These are phyloP conservation scores for Hyaloscypha variabilis DNA, from an alignment of 495 filamentous ascomycete species.

Conservation along the genomic window DNA sequence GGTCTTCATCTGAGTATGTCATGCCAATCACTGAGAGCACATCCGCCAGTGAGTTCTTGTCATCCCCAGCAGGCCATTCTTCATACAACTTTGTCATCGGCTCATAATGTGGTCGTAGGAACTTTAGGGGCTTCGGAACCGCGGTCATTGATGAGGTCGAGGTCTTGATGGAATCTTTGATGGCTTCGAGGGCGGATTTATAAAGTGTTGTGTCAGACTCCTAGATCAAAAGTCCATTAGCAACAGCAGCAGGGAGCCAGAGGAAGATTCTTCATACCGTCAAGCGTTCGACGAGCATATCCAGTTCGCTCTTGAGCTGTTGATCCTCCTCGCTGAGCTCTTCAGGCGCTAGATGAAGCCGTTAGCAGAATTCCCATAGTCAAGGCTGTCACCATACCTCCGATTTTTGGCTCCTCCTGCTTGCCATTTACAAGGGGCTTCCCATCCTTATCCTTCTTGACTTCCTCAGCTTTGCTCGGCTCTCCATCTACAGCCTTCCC, in stretches of 20 bases:
- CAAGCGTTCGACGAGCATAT: slow-evolving; percentile 96
- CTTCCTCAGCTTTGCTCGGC: slow-evolving; percentile 64
- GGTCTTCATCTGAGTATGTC: slow-evolving; percentile 97
- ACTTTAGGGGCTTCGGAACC: slow-evolving; percentile 97
- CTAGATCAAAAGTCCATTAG: slow-evolving; percentile 45
- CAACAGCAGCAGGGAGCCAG: background rate
- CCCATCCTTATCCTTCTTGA: slow-evolving; percentile 66
- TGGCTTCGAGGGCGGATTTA: slow-evolving; percentile 86
- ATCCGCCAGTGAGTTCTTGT: slow-evolving; percentile 91
- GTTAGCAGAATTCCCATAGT: slow-evolving; percentile 15
- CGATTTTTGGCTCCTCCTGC: slow-evolving; percentile 57
- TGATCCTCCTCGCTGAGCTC: slow-evolving; percentile 98
- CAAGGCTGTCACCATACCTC: slow-evolving; percentile 30
- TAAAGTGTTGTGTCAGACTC: slow-evolving; percentile 88
- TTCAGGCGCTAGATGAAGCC: slow-evolving; percentile 53
- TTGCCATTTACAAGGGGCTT: slow-evolving; percentile 74
- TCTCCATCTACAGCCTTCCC: slow-evolving; percentile 75
- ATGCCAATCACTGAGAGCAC: slow-evolving; percentile 97
- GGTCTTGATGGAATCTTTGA: slow-evolving; percentile 97
- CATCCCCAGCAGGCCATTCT: slow-evolving; percentile 77
- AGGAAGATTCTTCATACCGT: slow-evolving; percentile 59
- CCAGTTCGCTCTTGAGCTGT: slow-evolving; percentile 95
- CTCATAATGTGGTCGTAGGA: slow-evolving; percentile 93
- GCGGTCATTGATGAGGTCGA: slow-evolving; percentile 99
- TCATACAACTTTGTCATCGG: slow-evolving; percentile 84